Evolutionary conservation across 345 rosid species (phyloP).

Genomic region (Crucihimalaya himalaica): DNA sequence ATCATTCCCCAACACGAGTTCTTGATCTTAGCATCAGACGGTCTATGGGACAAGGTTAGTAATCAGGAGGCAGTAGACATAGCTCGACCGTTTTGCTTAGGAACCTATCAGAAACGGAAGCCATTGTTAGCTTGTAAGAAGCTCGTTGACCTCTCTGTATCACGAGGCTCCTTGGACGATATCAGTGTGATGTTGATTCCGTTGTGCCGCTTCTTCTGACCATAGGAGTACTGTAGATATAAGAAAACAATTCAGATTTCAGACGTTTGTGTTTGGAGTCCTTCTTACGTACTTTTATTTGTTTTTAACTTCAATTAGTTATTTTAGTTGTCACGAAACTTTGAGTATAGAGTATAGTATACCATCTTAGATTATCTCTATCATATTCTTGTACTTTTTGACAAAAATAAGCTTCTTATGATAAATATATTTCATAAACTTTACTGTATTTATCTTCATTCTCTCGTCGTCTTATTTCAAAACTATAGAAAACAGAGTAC

Average conservation of each 20-base stretch:
- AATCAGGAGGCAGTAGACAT: slow-evolving; percentile 81
- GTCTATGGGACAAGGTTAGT: slow-evolving; percentile 88
- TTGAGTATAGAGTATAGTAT: too few relatives aligned
- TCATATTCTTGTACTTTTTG: background rate
- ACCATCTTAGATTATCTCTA: background rate
- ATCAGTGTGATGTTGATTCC: slow-evolving; percentile 63
- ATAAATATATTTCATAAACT: too few relatives aligned
- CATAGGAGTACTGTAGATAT: background rate
- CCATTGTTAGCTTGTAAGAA: slow-evolving; percentile 60
- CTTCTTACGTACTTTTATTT: background rate
- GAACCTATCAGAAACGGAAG: slow-evolving; percentile 34
- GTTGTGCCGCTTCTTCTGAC: slow-evolving; percentile 39
- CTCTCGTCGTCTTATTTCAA: background rate
- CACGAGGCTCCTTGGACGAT: slow-evolving; percentile 79
- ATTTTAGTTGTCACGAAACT: background rate
- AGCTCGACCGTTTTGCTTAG: slow-evolving; percentile 52
- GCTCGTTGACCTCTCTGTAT: slow-evolving; percentile 60
- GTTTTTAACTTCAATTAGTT: background rate
- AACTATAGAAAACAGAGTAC: background rate
- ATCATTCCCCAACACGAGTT: slow-evolving; percentile 64
- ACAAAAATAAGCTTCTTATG: background rate
- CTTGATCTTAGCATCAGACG: slow-evolving; percentile 84
- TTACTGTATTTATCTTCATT: background rate
- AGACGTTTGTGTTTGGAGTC: background rate
- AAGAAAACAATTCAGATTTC: too few relatives aligned